Base-by-base conservation (phyloP, 2,329 filamentous ascomycete genomes). In the Polytolypa hystricis region DNA sequence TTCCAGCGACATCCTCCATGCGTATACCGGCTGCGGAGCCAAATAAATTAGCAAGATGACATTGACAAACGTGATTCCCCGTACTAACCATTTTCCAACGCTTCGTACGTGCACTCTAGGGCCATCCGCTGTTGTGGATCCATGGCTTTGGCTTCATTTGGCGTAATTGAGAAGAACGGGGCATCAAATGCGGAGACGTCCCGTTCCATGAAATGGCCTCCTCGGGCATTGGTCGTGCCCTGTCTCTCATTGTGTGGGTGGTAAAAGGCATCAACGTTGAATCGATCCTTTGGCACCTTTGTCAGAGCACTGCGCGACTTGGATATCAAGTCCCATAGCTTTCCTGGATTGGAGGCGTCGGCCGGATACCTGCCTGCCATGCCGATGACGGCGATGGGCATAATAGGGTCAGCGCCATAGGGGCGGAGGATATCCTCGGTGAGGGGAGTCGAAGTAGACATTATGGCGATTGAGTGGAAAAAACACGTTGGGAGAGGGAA, bases 121-220 rank as follows among this genome's bases (percentile, higher is more conserved):
- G 78, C 76, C 1, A 56, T 33, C 3, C 56, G 40, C 20, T 57
- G 53, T 37, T 41, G 39, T 0, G 54, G 81, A 53, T 85, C 81
- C 1, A 79, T 82, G 53, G 82, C 77, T 34, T 71, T 70, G 14
- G 80, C 81, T 56, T 84, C 80, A 45, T 78, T 72, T 3, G 79
- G 79, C 21, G 79, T 83, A 75, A 85, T 84, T 56, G 81, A 81
- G 69, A 84, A 84, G 60, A 85, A 84, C 1, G 73, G 69, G 10
- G 78, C 73, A 48, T 85, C 81, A 50, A 84, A 84, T 32, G 77
- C 62, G 32, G 78, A 78, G 10, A 34, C 17, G 17, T 34, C 32
- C n/a, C 23, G 17, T n/a, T 26, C 9, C n/a, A 34, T 10, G 26
- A 35, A 35, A 16, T 29, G 26, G 10, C 33, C 33, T 14, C 10